Evolutionary conservation across 2,329 filamentous ascomycete species (phyloP), one percentile per base, ranked within the genome.

Genomic region (Fonsecaea erecta): DNA sequence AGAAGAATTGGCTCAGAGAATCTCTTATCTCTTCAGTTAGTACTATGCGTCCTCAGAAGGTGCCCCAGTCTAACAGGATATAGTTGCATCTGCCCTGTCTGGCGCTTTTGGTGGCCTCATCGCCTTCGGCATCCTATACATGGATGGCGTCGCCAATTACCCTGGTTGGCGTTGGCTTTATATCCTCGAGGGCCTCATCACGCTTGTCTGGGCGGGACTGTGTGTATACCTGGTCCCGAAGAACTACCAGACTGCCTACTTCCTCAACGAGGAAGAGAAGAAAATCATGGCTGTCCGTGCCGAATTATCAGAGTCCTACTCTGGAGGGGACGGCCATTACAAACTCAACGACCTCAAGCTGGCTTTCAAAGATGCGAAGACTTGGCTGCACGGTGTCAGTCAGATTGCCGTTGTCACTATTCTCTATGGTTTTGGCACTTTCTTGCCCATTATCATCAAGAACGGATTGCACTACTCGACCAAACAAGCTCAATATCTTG

Each of bases 381-480:
- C 75, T 62, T 75, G 70, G 55, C 62, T 76, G 16, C 74, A 71
- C 52, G 16, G 57, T 52, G n/a, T 76, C 62, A 71, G 73, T 28
- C 77, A 77, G 66, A 71, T 78, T 61, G 74, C 73, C 48, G 72
- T 75, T 43, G 76, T 75, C 8, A 74, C 75, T 7, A 76, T 75
- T 1, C 75, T 76, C 3, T 77, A 77, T 37, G 74, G 75, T 6
- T 54, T 86, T 73, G 82, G 80, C 68, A 86, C 83, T 9, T 87
- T 87, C 71, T 74, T 86, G 3, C 85, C 85, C 1, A 81, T 81
- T 1, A 86, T 88, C 68, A 77, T 87, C 54, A 76, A 79, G 48
- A 78, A 77, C 34, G 81, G 86, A 73, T 83, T 84, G 2, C 48
- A 66, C 32, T 86, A 84, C 70, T 74, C 77, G 40, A 78, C 77